Evolutionary conservation across 139 green algal genomes (phyloP), one percentile per base, ranked within the genome.

Genomic region (Coelastrella sp.): DNA sequence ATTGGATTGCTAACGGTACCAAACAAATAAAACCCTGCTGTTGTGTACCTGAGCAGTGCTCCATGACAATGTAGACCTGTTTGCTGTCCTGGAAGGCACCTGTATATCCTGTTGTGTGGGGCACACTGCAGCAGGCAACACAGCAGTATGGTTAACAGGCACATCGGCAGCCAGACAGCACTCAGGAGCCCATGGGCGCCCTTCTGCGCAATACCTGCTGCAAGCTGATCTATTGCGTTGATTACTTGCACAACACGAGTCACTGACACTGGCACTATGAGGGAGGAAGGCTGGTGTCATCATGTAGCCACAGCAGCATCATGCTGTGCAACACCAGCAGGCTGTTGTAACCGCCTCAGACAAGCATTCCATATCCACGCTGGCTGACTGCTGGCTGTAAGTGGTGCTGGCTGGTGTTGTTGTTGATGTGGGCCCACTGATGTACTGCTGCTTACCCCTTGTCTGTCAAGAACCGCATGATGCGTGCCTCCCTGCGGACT

Each of bases 51-150:
- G 68, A 80, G 90, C 95, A 97, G 70, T 95, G 91, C 92, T 97
- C 95, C 95, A 97, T 97, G 0, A 97, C 91, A 17, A 97, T 96
- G 88, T 94, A 97, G 8, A 96, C 93, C 76, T 94, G 82, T 5
- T 88, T 81, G 9, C 89, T 90, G 84, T 97, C 94, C 49, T 97
- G 91, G 80, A 97, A 97, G 20, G 94, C 93, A 15, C 89, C 93
- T 9, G 93, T 91, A 72, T 94, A 96, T 4, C 91, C 70, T 5
- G 94, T 94, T 8, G 94, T 87, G 78, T 92, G 72, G 6, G 95
- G 95, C n/a, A 96, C 87, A 58, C 94, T 97, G 91, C 88, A 87
- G 9, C 73, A 89, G 8, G 15, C n/a, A 60, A 70, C 14, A 6
- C 1, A 72, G 61, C 27, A 84, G 85, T 22, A 61, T 8, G 22